Conservation (phyloP, 306 rosid species). For the Rosa multiflora region DNA sequence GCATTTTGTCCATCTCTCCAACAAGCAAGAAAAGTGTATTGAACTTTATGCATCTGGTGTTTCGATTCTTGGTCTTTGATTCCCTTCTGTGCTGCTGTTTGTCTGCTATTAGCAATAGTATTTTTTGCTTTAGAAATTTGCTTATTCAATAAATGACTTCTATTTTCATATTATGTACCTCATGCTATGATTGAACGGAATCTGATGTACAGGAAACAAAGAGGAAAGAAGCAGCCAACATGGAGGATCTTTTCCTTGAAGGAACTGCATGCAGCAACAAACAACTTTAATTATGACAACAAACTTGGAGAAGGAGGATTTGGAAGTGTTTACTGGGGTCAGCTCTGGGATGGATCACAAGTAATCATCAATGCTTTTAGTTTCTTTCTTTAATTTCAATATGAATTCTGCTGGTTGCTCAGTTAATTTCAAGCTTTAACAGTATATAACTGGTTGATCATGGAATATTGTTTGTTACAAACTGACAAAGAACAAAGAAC, state of each 20-base stretch:
- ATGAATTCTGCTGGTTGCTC: not conserved
- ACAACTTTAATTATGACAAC: constrained; percentile 94
- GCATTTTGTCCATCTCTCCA: constrained; percentile 16
- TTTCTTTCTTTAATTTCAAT: not conserved
- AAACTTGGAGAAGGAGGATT: constrained; percentile 99
- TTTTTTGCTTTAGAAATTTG: not conserved
- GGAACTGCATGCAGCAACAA: constrained; percentile 92
- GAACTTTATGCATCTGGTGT: not conserved
- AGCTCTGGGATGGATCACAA: constrained; percentile 99
- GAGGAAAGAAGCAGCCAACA: constrained; percentile 78
- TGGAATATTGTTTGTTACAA: not conserved
- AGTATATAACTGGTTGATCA: not conserved
- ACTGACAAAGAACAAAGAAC: not conserved
- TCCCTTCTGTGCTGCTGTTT: not conserved
- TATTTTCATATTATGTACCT: not conserved
- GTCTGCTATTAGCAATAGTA: not conserved
- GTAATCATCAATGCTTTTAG: constrained; percentile 33
- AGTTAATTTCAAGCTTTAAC: not conserved
- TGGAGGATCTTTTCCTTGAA: constrained; percentile 94
- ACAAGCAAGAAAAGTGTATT: constrained; percentile 2
- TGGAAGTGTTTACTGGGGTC: constrained; percentile 99
- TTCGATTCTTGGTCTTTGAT: not conserved
- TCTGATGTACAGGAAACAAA: constrained; percentile 59
- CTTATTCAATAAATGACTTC: not conserved
- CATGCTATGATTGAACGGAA: constrained; percentile 2